phyloP scores from a whole-genome alignment of 306 rosid species.

The Lablab purpureus region DNA sequence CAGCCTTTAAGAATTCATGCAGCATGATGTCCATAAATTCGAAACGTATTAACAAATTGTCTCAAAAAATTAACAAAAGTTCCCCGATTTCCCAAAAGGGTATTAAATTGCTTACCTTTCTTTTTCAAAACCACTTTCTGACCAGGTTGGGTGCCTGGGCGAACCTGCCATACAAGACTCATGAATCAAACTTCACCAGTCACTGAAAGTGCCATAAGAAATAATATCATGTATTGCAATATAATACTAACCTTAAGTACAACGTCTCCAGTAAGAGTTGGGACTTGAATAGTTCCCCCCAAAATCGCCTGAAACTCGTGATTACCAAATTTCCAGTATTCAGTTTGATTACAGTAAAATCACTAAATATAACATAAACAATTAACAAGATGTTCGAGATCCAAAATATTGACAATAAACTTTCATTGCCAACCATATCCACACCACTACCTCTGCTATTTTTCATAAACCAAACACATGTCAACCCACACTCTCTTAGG shows the following conservation, averaged over 20 bases:
- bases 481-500: background rate
- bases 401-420: conserved; percentile 16
- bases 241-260: conserved; percentile 75
- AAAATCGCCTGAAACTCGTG: conserved; percentile 72
- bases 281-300: conserved; percentile 93
- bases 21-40: background rate
- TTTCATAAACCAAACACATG: background rate
- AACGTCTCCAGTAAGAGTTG: conserved; percentile 87
- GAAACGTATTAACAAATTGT: conserved; percentile 3
- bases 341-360: background rate
- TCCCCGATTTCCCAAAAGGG: background rate
- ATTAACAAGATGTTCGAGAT: background rate
- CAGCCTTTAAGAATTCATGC: conserved; percentile 7
- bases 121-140: conserved; percentile 90
- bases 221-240: conserved; percentile 11
- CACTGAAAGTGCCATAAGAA: conserved; percentile 29
- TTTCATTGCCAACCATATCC: conserved; percentile 29
- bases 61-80: background rate
- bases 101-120: conserved; percentile 69
- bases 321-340: background rate
- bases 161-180: conserved; percentile 66
- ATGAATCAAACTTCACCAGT: conserved; percentile 20
- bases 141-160: conserved; percentile 88
- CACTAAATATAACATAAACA: conserved; percentile 4
- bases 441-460: background rate